Evolutionary conservation across 2,329 filamentous ascomycete genomes (phyloP), one percentile per base, ranked within the genome.

Genomic region (Dichotomopilus funicola): DNA sequence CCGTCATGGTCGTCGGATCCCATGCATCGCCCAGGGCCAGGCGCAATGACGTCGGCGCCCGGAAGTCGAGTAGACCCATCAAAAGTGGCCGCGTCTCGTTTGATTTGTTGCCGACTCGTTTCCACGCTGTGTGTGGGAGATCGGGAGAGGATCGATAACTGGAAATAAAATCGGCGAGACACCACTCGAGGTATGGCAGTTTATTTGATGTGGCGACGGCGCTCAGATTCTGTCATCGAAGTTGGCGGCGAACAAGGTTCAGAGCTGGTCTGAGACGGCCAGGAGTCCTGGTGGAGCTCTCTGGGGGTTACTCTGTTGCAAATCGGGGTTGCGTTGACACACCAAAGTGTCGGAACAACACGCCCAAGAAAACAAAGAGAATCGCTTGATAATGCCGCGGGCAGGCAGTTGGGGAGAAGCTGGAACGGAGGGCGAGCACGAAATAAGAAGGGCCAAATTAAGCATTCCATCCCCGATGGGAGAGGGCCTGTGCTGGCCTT

Each of bases 21-120:
- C 53, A 63, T 3, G 57, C 10, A 42, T 61, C 59, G 59, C 61
- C 62, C 59, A 61, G 56, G 44, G 69, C 65, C 59, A 77, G 65
- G 60, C 77, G 75, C 60, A 74, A 75, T 48, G 77, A 76, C 53
- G 72, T 70, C 59, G 76, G 75, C 61, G 72, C 71, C 46, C 72
- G 66, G 53, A 66, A 56, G 42, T 59, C 58, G 46, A 70, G 67
- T 55, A 67, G 65, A 54, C 65, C 64, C 63, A 71, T 70, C 67
- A 69, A 71, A 66, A 51, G 59, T 44, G 60, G 56, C 34, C 38
- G 50, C 12, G 19, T 27, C 5, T 41, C 19, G 19, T 27, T 27
- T 27, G 19, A 2, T 27, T 27, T 27, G 19, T 27, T 27, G 19
- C 19, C 19, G 19, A 27, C 19, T 27, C 19, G 19, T 27, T 27